These are phyloP conservation scores for Podila epigama DNA, from an alignment of 192 early-diverging fungal species.

Conservation along the genomic window DNA sequence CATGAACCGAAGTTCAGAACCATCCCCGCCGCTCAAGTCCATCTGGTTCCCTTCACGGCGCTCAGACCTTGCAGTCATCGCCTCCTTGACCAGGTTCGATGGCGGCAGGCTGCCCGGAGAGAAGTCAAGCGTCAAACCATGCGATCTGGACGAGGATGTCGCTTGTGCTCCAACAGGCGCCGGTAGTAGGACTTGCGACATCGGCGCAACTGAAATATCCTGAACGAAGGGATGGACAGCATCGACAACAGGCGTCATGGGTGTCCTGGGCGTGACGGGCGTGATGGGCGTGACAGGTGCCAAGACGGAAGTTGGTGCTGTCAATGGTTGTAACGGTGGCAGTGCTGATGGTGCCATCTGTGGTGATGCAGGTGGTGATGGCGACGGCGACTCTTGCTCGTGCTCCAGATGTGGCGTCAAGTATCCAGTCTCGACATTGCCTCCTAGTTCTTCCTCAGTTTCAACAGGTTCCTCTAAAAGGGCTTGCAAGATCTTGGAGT, in stretches of 20 bases:
- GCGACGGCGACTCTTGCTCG: too few relatives aligned
- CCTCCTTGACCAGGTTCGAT: background rate
- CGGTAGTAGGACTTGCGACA: constrained; percentile 9
- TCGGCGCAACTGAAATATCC: background rate
- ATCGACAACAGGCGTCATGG: too few relatives aligned
- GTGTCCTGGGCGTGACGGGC: too few relatives aligned
- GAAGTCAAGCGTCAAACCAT: background rate
- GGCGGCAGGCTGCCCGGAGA: background rate
- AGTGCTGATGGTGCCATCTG: too few relatives aligned
- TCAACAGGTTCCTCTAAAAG: constrained; percentile 14
- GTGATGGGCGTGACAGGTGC: too few relatives aligned
- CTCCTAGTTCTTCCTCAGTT: constrained; percentile 2
- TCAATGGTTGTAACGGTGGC: too few relatives aligned
- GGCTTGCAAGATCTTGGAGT: constrained; percentile 36
- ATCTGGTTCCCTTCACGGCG: background rate
- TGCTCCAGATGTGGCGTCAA: background rate
- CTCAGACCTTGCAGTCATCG: background rate
- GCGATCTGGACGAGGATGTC: background rate
- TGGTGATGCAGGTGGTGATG: too few relatives aligned
- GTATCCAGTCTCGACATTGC: background rate
- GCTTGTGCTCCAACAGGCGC: background rate
- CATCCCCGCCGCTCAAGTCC: constrained; percentile 6
- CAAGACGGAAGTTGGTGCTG: too few relatives aligned
- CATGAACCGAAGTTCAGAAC: constrained; percentile 12
- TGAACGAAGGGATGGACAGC: background rate